Percentiles rank a stretch among this genome's conserved stretches.
Evolutionary conservation across 202 grass and related monocot genomes (phyloP).

Genomic region (Musa balbisiana): DNA sequence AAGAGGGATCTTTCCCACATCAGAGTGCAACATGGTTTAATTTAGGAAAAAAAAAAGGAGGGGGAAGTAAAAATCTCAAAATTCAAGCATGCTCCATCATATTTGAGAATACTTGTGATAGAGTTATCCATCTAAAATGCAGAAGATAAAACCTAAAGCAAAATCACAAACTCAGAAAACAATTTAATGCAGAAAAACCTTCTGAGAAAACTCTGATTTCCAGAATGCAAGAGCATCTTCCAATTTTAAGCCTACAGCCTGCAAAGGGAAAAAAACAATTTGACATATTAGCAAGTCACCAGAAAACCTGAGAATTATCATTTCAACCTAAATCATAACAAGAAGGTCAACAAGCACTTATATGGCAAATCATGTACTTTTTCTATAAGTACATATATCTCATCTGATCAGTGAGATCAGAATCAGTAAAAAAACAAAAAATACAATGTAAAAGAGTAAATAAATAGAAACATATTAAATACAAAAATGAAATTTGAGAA

Average conservation of each 20-base stretch:
- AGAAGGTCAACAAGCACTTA: neutral
- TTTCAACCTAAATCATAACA: neutral
- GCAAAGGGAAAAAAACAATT: neutral
- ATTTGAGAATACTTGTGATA: neutral
- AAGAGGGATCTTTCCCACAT: neutral
- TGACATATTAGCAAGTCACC: neutral
- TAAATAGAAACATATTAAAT: no score
- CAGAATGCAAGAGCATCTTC: conserved; percentile 96
- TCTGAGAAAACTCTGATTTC: conserved; percentile 93
- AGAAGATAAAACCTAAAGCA: conserved; percentile 2
- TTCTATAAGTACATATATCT: no score
- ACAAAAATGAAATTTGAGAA: no score
- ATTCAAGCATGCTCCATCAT: neutral
- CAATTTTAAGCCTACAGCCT: conserved; percentile 91
- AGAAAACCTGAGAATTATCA: neutral
- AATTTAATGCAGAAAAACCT: conserved; percentile 33
- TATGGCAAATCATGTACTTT: neutral
- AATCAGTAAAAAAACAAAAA: neutral
- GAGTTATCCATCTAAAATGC: neutral
- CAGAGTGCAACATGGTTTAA: neutral
- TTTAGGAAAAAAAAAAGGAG: no score
- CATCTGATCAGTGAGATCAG: neutral
- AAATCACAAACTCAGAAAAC: conserved; percentile 10
- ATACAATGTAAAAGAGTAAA: no score
- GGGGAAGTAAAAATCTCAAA: no score